A percentile compares a stretch with the other conserved stretches of the same genome.
These are phyloP conservation scores for Mortierella sp. DNA, from an alignment of 371 early-diverging fungal species.

Conservation along the genomic window DNA sequence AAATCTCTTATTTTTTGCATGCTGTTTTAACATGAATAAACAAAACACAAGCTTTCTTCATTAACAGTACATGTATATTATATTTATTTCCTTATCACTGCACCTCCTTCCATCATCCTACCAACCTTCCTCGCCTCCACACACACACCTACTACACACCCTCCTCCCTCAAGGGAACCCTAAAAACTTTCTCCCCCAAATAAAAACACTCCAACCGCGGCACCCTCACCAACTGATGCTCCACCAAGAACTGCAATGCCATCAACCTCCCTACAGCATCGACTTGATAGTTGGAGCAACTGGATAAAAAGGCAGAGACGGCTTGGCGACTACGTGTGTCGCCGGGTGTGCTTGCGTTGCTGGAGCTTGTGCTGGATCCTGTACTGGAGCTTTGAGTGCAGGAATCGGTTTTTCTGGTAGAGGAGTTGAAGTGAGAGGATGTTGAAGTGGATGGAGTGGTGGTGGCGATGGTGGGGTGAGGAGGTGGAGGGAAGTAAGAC, in stretches of 20 bases:
- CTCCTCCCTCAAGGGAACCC: constrained; percentile 7
- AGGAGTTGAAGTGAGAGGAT: not conserved
- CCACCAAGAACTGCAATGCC: constrained; percentile 39
- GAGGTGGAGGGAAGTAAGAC: not conserved
- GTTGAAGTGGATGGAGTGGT: not conserved
- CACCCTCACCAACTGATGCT: constrained; percentile 32
- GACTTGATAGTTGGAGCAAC: constrained; percentile 18
- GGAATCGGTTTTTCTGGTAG: not conserved
- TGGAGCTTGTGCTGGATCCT: not conserved
- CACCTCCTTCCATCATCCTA: too few species aligned
- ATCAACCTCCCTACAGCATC: constrained; percentile 19
- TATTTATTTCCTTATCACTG: too few species aligned
- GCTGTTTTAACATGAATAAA: too few species aligned
- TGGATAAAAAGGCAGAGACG: constrained; percentile 3
- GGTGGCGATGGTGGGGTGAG: not conserved
- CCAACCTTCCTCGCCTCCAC: not conserved
- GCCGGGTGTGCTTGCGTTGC: not conserved
- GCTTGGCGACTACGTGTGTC: not conserved
- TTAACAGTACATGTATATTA: too few species aligned
- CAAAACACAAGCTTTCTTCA: too few species aligned
- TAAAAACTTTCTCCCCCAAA: constrained; percentile 21
- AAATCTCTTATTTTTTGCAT: too few species aligned
- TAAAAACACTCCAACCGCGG: constrained; percentile 27
- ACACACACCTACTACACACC: too few species aligned
- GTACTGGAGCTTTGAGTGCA: not conserved